Conservation (phyloP, 768 basidiomycete genomes). For the Tulasnella sp. region DNA sequence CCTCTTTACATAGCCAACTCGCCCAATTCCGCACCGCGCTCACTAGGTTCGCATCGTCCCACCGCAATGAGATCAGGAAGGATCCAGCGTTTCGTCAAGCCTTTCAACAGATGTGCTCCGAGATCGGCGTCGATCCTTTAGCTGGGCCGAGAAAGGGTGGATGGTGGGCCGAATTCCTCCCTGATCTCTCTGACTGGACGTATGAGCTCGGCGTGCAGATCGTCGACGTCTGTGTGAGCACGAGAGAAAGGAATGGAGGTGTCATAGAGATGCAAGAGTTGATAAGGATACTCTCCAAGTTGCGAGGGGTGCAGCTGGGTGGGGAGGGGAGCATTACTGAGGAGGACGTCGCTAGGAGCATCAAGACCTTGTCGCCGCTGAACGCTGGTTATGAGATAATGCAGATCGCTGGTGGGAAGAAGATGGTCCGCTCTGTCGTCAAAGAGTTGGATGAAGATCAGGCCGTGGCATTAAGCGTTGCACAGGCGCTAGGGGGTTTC, state of each 20-base stretch:
- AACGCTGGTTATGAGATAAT: constrained; percentile 87
- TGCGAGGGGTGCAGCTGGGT: constrained; percentile 45
- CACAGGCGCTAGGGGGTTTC: constrained; percentile 63
- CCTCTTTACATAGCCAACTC: constrained; percentile 71
- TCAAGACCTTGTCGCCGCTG: constrained; percentile 78
- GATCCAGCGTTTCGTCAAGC: constrained; percentile 83
- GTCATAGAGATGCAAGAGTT: constrained; percentile 84
- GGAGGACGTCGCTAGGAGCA: constrained; percentile 73
- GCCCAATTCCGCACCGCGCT: constrained; percentile 75
- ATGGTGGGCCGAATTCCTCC: constrained; percentile 85
- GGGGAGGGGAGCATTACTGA: constrained; percentile 63
- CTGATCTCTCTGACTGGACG: constrained; percentile 88
- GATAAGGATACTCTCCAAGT: constrained; percentile 60
- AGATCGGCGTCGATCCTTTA: constrained; percentile 90
- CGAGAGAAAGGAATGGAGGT: constrained; percentile 82
- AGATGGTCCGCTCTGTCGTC: constrained; percentile 82
- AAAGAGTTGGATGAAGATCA: constrained; percentile 88
- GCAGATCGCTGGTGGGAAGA: constrained; percentile 52
- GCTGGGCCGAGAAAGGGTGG: constrained; percentile 77
- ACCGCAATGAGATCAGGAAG: constrained; percentile 70
- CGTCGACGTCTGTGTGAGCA: constrained; percentile 83
- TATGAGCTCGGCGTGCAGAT: constrained; percentile 93
- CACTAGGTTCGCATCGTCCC: constrained; percentile 65
- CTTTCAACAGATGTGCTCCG: constrained; percentile 92
- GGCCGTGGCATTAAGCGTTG: constrained; percentile 54